Evolutionary conservation across 441 rosid species (phyloP), one percentile per base, ranked within the genome.

Genomic region (Populus hybrid): DNA sequence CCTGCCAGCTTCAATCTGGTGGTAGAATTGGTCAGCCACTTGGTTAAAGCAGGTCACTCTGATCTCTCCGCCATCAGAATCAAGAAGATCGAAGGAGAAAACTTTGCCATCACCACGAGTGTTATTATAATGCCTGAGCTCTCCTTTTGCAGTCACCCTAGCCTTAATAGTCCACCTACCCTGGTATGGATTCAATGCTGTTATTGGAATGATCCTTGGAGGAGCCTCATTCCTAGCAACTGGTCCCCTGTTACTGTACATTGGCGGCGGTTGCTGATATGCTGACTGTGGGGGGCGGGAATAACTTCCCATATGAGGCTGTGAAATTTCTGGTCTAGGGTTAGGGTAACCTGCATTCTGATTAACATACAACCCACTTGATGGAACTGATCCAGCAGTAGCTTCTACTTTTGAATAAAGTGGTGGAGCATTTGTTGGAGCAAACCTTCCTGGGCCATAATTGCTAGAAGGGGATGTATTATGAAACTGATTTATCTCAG

Each of bases 121-220:
- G 82, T 88, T 92, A 80, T 80, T 90, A 74, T 90, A 94, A 79
- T 86, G 92, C 76, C 92, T 87, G 12, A 93, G 87, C 36, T 89
- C 98, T 32, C 86, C 89, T 82, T 94, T 94, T 67, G 87, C 82
- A 12, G 99, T 90, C 80, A 94, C 99, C 73, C 99, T 88, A 12
- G 94, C 99, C 89, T 92, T 94, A 61, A 94, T 88, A 4, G 95
- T 89, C 99, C 99, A 94, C 83, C 93, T 82, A 32, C 92, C 89
- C 81, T 86, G 93, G 81, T 94, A 93, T 35, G 98, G 97, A 83
- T 92, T 92, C 71, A 94, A 82, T 46, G 97, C 91, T 84, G 91
- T 77, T 65, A 93, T 90, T 0, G 98, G 97, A 82, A 87, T 77
- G 70, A 89, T 85, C 87, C 90, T 90, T 0, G 90, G 84, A 21